These are phyloP conservation scores for Cornus kousa DNA, from an alignment of 148 eudicot species.

Conservation along the genomic window DNA sequence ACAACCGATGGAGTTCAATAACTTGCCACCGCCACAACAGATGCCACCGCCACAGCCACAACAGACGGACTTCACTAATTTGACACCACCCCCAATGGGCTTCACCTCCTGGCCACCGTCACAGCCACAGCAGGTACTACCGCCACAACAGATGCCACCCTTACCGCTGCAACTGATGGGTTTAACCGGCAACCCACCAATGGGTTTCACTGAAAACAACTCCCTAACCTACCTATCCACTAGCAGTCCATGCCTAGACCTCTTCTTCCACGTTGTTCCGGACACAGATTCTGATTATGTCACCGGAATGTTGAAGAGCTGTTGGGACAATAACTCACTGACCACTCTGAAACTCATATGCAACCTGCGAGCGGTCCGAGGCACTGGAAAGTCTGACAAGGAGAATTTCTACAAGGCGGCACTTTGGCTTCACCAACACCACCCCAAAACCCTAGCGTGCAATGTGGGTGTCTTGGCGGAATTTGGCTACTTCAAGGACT, in stretches of 20 bases:
- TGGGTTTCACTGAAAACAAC: conserved; percentile 21
- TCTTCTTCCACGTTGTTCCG: conserved; percentile 17
- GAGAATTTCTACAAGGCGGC: conserved; percentile 19
- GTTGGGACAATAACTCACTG: conserved; percentile 10
- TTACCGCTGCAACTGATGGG: too few relatives aligned
- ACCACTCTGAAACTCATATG: conserved; percentile 21
- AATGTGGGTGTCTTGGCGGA: background rate
- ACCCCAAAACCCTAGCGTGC: conserved; percentile 23
- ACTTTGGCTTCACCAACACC: conserved; percentile 20
- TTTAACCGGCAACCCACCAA: background rate
- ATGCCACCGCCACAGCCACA: too few relatives aligned
- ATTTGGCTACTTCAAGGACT: conserved; percentile 24
- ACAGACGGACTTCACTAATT: too few relatives aligned
- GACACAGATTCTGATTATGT: background rate
- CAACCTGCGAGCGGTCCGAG: conserved; percentile 17
- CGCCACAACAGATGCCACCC: too few relatives aligned
- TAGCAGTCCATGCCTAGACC: conserved; percentile 18
- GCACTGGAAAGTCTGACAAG: conserved; percentile 24
- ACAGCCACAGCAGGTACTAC: too few relatives aligned
- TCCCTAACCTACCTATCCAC: conserved; percentile 7
- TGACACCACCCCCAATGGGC: too few relatives aligned
- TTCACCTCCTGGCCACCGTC: too few relatives aligned
- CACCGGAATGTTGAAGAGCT: background rate
- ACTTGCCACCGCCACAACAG: too few relatives aligned
- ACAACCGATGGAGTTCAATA: too few relatives aligned